Base-by-base conservation (phyloP, 495 filamentous ascomycete genomes). In the Penicillium soppii region DNA sequence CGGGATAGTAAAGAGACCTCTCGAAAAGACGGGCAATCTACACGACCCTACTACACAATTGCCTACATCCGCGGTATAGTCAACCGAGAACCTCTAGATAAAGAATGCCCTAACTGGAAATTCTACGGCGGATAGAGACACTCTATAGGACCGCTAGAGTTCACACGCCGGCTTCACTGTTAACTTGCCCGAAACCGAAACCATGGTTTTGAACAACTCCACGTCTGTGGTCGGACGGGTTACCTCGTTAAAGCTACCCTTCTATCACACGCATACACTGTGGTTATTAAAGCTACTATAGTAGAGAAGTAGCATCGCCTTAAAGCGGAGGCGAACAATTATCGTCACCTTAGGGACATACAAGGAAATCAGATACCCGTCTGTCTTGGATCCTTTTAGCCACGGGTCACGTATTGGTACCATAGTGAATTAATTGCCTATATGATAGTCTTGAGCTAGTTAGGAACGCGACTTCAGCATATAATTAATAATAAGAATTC, bases 351-450 rank as follows among this genome's bases (percentile, higher is more conserved):
- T 5, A 37, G 21, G 3, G 7, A 54, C 46, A 32, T 74, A 21
- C 66, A 76, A 43, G 73, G 72, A 44, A 49, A 51, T 15, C 21
- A 63, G 33, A 50, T 72, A 22, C 73, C 72, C 7, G 62, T 75
- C 10, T 72, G 54, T 36, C 62, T 75, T 41, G 73, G 71, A 20
- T 51, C 39, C 26, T 51, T 69, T 35, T 50, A 66, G 48, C 51
- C 46, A 38, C 32, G 33, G 7, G 15, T 41, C 21, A 1, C 46
- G 5, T 50, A 41, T 41, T 50, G 36, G 36, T 33, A 45, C 23
- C 23, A 43, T 43, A 23, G 40, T 9, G 23, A 43, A 43, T 29
- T 43, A 33, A 45, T 32, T 15, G 20, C 16, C 8, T 17, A 45
- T 15, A 47, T 16, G 43, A 47, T 47, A 30, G 25, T 25, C 0